Evolutionary conservation across 208 protist species (phyloP).

Genomic region (Vickermania ingenoplastis): DNA sequence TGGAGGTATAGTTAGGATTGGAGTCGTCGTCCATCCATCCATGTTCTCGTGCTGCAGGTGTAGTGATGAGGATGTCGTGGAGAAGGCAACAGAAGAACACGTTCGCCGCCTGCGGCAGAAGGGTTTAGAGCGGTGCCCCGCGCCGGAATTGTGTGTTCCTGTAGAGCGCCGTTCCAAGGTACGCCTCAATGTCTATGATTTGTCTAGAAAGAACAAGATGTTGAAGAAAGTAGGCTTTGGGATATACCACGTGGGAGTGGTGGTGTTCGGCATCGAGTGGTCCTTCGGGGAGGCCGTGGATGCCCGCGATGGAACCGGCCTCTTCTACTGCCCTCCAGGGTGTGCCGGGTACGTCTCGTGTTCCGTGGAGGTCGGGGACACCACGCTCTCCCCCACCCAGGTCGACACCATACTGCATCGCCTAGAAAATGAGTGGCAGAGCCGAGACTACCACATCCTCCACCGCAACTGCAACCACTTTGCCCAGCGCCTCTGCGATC

Average conservation of each 20-base stretch:
- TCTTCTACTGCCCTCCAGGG: constrained; percentile 74
- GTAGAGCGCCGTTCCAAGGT: constrained; percentile 31
- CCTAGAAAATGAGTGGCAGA: constrained; percentile 82
- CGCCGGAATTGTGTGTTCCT: constrained; percentile 22
- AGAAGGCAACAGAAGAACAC: constrained; percentile 19
- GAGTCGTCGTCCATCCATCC: too few relatives aligned
- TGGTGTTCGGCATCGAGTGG: constrained; percentile 88
- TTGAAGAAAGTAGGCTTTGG: constrained; percentile 72
- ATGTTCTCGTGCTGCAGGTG: constrained; percentile 51
- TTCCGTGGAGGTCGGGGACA: constrained; percentile 62
- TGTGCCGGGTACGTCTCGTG: constrained; percentile 56
- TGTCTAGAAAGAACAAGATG: constrained; percentile 51
- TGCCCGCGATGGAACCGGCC: constrained; percentile 42
- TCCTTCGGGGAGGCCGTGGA: constrained; percentile 77
- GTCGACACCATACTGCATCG: constrained; percentile 80
- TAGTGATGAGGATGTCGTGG: constrained; percentile 16
- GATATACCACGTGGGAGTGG: constrained; percentile 82
- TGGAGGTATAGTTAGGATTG: too few relatives aligned
- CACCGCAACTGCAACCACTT: constrained; percentile 91
- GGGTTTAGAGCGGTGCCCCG: constrained; percentile 28
- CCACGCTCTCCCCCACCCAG: constrained; percentile 68
- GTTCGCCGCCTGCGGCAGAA: constrained; percentile 8
- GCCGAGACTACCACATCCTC: constrained; percentile 82
- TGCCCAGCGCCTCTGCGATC: constrained; percentile 62
- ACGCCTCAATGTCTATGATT: constrained; percentile 79